Evolutionary conservation across 352 stramenopile species (phyloP).

Genomic region (Phytophthora cajani): DNA sequence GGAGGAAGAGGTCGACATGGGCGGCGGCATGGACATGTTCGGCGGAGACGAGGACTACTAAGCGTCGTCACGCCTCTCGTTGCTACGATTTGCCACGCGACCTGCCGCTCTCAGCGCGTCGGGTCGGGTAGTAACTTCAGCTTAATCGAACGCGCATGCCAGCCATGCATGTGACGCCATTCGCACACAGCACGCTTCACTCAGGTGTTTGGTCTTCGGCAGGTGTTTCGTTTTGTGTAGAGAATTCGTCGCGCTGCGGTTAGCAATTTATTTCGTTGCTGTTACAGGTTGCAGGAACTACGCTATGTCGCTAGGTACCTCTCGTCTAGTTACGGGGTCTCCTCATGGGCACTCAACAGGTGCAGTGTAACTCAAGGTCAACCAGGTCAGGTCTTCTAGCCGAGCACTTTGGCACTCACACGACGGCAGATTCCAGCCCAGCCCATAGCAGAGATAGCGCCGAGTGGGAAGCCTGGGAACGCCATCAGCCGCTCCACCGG

Average conservation of each 20-base stretch:
- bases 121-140: slow-evolving; percentile 45
- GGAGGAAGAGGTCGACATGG: slow-evolving; percentile 83
- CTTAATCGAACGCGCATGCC: slow-evolving; percentile 60
- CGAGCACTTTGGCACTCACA: slow-evolving; percentile 71
- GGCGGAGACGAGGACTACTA: slow-evolving; percentile 86
- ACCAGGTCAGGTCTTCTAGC: slow-evolving; percentile 31
- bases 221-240: background rate
- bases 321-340: slow-evolving; percentile 6
- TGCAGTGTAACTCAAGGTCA: background rate
- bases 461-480: slow-evolving; percentile 80
- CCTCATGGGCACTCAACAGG: background rate
- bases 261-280: slow-evolving; percentile 19
- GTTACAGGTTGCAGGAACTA: slow-evolving; percentile 21
- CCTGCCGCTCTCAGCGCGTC: slow-evolving; percentile 11
- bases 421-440: slow-evolving; percentile 82
- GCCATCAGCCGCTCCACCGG: slow-evolving; percentile 79
- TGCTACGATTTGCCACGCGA: slow-evolving; percentile 8
- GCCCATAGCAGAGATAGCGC: slow-evolving; percentile 74
- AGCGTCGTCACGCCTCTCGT: slow-evolving; percentile 23
- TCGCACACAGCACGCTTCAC: slow-evolving; percentile 44
- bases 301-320: background rate
- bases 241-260: background rate
- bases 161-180: slow-evolving; percentile 47
- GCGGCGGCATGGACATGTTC: slow-evolving; percentile 89
- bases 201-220: background rate